Conservation (phyloP, 495 filamentous ascomycete species). For the Tuber calosporum region DNA sequence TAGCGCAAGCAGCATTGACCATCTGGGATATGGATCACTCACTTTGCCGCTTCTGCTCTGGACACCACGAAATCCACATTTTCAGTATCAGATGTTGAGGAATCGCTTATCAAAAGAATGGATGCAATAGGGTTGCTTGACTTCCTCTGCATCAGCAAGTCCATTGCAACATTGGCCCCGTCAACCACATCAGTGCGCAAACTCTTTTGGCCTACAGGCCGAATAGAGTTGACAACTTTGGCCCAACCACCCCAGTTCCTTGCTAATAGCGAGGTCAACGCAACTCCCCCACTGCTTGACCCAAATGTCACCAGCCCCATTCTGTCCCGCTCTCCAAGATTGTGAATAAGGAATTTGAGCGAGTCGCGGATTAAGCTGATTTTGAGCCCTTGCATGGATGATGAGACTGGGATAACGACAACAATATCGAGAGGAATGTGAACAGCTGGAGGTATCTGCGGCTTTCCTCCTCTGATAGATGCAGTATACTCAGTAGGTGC, state of each 20-base stretch:
- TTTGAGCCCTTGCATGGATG: conserved; percentile 98
- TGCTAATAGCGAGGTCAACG: conserved; percentile 94
- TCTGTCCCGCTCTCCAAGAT: conserved; percentile 85
- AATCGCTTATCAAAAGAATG: conserved; percentile 96
- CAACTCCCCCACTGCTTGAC: conserved; percentile 85
- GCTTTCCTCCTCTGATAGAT: conserved; percentile 48
- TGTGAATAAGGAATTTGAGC: conserved; percentile 83
- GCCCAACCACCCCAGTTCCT: conserved; percentile 90
- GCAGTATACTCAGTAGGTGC: conserved; percentile 75
- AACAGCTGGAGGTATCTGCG: conserved; percentile 55
- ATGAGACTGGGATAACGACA: conserved; percentile 93
- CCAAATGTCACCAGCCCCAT: conserved; percentile 98
- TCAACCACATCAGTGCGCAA: conserved; percentile 95
- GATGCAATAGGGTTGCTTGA: conserved; percentile 92
- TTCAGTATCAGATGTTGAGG: conserved; percentile 91
- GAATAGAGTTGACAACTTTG: conserved; percentile 78
- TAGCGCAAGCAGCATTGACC: conserved; percentile 30
- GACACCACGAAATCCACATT: conserved; percentile 98
- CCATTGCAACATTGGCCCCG: conserved; percentile 97
- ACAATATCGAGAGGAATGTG: conserved; percentile 95
- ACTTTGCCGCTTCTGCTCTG: conserved; percentile 96
- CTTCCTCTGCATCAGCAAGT: conserved; percentile 95
- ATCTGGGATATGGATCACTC: conserved; percentile 43
- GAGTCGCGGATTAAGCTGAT: conserved; percentile 92
- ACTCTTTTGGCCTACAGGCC: conserved; percentile 92